phyloP scores from a whole-genome alignment of 768 basidiomycete species.

The Goffeauzyma gilvescens region DNA sequence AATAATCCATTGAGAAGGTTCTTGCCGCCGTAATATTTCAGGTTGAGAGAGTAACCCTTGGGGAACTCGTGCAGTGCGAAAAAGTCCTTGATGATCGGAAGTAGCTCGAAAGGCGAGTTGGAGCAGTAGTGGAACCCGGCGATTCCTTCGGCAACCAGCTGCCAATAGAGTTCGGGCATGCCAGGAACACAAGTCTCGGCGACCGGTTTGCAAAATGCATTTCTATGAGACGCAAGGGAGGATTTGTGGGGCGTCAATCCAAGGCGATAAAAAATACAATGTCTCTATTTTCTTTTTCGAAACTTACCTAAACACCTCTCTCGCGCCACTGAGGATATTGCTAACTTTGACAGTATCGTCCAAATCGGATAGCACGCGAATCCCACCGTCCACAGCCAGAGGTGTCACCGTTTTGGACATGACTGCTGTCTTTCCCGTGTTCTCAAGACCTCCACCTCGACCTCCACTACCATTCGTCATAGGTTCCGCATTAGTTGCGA shows the following conservation, averaged over 20 bases:
- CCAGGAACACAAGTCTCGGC: constrained; percentile 53
- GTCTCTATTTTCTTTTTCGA: too few species aligned
- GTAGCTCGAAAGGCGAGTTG: constrained; percentile 69
- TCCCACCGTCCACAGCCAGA: constrained; percentile 12
- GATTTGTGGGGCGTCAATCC: too few species aligned
- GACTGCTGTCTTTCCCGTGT: constrained; percentile 6
- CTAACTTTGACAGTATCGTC: constrained; percentile 81
- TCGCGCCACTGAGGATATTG: constrained; percentile 56
- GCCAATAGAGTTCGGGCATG: constrained; percentile 29
- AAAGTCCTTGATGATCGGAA: constrained; percentile 61
- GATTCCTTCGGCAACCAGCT: constrained; percentile 38
- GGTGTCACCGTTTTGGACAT: constrained; percentile 7
- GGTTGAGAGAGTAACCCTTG: constrained; percentile 20
- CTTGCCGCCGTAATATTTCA: constrained; percentile 59
- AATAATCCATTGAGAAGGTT: constrained; percentile 67
- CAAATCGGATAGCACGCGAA: constrained; percentile 78
- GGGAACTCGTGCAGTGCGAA: constrained; percentile 37
- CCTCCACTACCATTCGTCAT: constrained; percentile 2
- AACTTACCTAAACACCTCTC: constrained; percentile 52
- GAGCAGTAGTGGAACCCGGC: constrained; percentile 55
- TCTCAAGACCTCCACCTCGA: constrained; percentile 4
- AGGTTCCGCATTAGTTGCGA: constrained; percentile 10
- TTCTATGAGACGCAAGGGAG: constrained; percentile 26
- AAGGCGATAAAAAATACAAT: too few species aligned
- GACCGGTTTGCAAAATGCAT: constrained; percentile 75